Conservation (phyloP, 2,329 filamentous ascomycete genomes). For the Orbilia blumenaviensis region DNA sequence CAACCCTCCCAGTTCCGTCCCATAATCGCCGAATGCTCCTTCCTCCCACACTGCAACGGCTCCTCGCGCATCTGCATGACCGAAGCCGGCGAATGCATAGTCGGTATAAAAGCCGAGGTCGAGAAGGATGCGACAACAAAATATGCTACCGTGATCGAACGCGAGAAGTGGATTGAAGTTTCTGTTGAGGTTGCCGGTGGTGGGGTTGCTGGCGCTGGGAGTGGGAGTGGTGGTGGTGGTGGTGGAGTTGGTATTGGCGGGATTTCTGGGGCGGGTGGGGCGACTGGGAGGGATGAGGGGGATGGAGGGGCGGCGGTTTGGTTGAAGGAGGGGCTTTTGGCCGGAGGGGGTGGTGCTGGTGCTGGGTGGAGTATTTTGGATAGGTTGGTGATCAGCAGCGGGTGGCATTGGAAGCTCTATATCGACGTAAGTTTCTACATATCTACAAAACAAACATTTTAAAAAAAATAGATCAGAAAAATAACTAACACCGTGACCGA, state of each 20-base stretch:
- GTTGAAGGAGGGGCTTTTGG: slow-evolving; percentile 51
- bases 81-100: slow-evolving; percentile 94
- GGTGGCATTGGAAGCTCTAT: slow-evolving; percentile 97
- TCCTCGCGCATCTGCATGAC: slow-evolving; percentile 93
- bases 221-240: slow-evolving; percentile 42
- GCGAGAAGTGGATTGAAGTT: slow-evolving; percentile 81
- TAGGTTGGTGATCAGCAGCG: slow-evolving; percentile 82
- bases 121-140: slow-evolving; percentile 69
- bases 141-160: slow-evolving; percentile 61
- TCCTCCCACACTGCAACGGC: slow-evolving; percentile 88
- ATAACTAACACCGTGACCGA: no score
- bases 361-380: slow-evolving; percentile 65
- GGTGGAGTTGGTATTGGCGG: slow-evolving; percentile 47
- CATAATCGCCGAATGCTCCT: slow-evolving; percentile 85
- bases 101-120: slow-evolving; percentile 94
- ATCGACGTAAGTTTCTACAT: slow-evolving; percentile 88
- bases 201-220: slow-evolving; percentile 74
- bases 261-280: slow-evolving; percentile 55
- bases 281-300: slow-evolving; percentile 43
- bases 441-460: no score
- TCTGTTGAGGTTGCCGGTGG: slow-evolving; percentile 92
- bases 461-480: no score
- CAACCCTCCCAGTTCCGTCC: slow-evolving; percentile 86
- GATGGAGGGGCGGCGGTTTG: slow-evolving; percentile 50
- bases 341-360: slow-evolving; percentile 26